A percentile compares a stretch with the other conserved stretches of the same genome.
These are phyloP conservation scores for Mucor ambiguus DNA, from an alignment of 371 early-diverging fungal species.

Conservation along the genomic window DNA sequence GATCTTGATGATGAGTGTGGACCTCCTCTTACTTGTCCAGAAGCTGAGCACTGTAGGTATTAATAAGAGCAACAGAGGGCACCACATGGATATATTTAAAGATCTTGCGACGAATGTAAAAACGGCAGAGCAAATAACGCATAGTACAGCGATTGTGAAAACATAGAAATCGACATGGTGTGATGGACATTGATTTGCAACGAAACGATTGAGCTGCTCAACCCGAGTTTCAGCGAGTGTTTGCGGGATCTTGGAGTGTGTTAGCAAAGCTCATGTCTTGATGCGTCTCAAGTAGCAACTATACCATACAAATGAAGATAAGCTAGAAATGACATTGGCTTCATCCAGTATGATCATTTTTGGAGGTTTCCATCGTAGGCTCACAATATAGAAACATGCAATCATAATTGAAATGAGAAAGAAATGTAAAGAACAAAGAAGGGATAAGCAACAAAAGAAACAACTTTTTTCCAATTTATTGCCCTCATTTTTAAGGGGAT, in stretches of 20 bases:
- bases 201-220: conserved; percentile 24
- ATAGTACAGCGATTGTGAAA: conserved; percentile 35
- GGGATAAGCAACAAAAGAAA: not conserved
- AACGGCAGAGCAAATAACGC: conserved; percentile 41
- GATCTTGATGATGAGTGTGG: conserved; percentile 26
- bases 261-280: not conserved
- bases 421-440: conserved; percentile 6
- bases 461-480: not conserved
- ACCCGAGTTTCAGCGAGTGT: conserved; percentile 27
- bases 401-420: conserved; percentile 10
- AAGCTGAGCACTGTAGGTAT: conserved; percentile 43
- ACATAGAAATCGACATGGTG: conserved; percentile 45
- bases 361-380: conserved; percentile 41
- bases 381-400: conserved; percentile 32
- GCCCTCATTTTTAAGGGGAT: conserved; percentile 5
- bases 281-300: not conserved
- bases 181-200: conserved; percentile 35
- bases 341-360: conserved; percentile 28
- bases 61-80: conserved; percentile 40
- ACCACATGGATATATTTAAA: conserved; percentile 50
- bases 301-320: conserved; percentile 33
- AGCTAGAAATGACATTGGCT: conserved; percentile 5
- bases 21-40: conserved; percentile 45
- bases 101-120: conserved; percentile 47
- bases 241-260: conserved; percentile 23